phyloP scores from a whole-genome alignment of 1,284 basidiomycete species.

The Laetiporus sulphureus region DNA sequence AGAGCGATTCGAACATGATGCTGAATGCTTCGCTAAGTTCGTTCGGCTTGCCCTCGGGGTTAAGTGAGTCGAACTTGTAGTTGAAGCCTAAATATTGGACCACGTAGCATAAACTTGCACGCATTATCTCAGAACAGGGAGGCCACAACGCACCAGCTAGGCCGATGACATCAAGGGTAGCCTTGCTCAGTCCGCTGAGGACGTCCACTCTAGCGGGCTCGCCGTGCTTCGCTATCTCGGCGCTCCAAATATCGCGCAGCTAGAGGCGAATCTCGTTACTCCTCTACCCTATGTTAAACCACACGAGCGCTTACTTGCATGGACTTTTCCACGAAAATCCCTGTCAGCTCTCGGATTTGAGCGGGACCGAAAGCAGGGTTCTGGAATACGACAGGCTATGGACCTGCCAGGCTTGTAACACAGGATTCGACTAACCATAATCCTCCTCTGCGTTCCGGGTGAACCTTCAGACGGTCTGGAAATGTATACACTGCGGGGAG shows the following conservation, averaged over 20 bases:
- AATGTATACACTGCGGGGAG: background rate
- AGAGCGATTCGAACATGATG: constrained; percentile 9
- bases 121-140: too few species aligned
- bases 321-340: constrained; percentile 49
- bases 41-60: constrained; percentile 23
- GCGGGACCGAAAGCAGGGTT: constrained; percentile 55
- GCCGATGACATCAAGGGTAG: constrained; percentile 47
- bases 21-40: constrained; percentile 36
- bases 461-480: background rate
- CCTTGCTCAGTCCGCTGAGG: constrained; percentile 32
- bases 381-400: too few species aligned
- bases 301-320: constrained; percentile 29
- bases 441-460: constrained; percentile 18
- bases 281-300: background rate
- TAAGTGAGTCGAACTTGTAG: constrained; percentile 41
- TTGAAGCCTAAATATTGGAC: constrained; percentile 47
- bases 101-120: too few species aligned
- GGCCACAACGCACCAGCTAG: constrained; percentile 29
- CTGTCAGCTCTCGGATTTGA: constrained; percentile 48
- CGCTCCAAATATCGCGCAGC: constrained; percentile 25
- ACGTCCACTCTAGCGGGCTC: constrained; percentile 30
- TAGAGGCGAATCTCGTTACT: constrained; percentile 4
- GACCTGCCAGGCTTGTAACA: background rate
- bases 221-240: constrained; percentile 7
- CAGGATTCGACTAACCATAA: constrained; percentile 24